Evolutionary conservation across 441 rosid species (phyloP).

Genomic region (Populus hybrid): DNA sequence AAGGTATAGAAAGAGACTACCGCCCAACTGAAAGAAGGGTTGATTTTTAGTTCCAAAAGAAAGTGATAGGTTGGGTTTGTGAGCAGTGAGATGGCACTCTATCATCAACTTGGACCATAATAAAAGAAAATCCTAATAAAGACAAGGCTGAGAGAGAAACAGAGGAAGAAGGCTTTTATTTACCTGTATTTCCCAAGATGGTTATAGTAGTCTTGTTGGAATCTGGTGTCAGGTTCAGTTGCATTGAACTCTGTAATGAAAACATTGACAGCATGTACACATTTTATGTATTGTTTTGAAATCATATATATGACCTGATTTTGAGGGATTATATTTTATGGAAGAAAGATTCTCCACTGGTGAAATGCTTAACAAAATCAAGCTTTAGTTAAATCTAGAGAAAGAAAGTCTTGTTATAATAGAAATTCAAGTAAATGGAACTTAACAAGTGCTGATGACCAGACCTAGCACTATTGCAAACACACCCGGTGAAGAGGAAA

Average conservation of each 20-base stretch:
- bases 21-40: neutral
- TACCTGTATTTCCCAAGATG: conserved; percentile 84
- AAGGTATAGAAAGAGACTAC: neutral
- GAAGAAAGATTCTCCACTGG: neutral
- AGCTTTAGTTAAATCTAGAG: neutral
- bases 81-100: too few relatives aligned
- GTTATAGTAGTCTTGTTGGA: conserved; percentile 58
- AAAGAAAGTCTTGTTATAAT: neutral
- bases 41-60: neutral
- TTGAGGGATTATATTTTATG: neutral
- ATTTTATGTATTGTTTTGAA: neutral
- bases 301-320: neutral
- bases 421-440: neutral
- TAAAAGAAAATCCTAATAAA: neutral
- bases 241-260: conserved; percentile 46
- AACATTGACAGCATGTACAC: conserved; percentile 4
- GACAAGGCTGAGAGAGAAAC: neutral
- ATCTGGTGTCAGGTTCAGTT: conserved; percentile 62
- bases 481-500: neutral
- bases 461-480: neutral
- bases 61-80: neutral
- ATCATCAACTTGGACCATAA: neutral
- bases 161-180: conserved; percentile 4
- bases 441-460: neutral
- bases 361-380: neutral